These are phyloP conservation scores for Sanghuangporus weigelae DNA, from an alignment of 1,284 basidiomycete genomes.

Conservation along the genomic window DNA sequence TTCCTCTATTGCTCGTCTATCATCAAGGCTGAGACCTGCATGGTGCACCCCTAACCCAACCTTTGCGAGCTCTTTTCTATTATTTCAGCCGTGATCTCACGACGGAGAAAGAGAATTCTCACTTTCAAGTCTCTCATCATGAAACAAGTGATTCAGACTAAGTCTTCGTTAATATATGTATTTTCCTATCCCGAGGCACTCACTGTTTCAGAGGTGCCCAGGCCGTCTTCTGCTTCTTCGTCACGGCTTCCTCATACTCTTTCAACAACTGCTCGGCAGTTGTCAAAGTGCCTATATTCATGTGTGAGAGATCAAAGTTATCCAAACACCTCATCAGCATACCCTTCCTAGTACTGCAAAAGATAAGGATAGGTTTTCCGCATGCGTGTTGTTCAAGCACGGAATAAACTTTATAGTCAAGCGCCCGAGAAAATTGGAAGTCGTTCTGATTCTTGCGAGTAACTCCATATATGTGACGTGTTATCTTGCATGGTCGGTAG, in stretches of 20 bases:
- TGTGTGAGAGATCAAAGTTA: neutral
- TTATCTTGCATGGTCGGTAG: conserved; percentile 81
- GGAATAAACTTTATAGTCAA: conserved; percentile 74
- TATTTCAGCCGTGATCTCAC: neutral
- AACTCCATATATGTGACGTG: conserved; percentile 63
- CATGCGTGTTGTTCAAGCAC: conserved; percentile 64
- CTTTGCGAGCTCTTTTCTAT: conserved; percentile 45
- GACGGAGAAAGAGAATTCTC: conserved; percentile 15
- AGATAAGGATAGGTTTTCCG: conserved; percentile 80
- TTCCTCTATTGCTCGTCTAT: conserved; percentile 69
- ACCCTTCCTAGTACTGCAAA: conserved; percentile 85
- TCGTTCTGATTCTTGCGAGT: conserved; percentile 67
- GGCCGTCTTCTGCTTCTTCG: conserved; percentile 48
- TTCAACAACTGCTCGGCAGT: conserved; percentile 75
- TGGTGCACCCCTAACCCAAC: conserved; percentile 83
- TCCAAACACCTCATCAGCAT: conserved; percentile 11
- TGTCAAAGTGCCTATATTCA: conserved; percentile 48
- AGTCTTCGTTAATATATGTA: neutral
- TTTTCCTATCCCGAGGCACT: conserved; percentile 9
- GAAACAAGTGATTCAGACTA: conserved; percentile 46
- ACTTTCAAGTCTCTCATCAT: conserved; percentile 62
- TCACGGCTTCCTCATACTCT: conserved; percentile 56
- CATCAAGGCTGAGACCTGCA: conserved; percentile 72
- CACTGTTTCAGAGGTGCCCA: conserved; percentile 58
- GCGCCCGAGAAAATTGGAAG: conserved; percentile 66